Conservation (phyloP, 2,329 filamentous ascomycete genomes). For the Fusarium albidum region DNA sequence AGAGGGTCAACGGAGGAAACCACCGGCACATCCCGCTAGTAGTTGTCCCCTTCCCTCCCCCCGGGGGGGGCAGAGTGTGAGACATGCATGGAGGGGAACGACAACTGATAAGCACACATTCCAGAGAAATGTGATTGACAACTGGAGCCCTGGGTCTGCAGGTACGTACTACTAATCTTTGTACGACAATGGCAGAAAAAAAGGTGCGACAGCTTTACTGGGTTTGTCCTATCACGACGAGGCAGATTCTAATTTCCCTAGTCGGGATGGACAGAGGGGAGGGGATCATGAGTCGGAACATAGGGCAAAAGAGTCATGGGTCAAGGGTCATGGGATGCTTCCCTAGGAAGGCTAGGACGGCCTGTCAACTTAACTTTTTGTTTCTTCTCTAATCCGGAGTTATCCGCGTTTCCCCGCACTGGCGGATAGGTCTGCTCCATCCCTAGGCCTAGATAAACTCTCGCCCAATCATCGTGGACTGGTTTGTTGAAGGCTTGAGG, state of each 20-base stretch:
- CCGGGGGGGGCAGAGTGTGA: constrained; percentile 2
- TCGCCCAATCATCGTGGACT: not conserved
- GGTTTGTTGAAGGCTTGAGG: not conserved
- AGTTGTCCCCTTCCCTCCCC: not conserved
- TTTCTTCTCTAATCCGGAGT: constrained; percentile 10
- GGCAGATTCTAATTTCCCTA: constrained; percentile 22
- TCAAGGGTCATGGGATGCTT: not conserved
- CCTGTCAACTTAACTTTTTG: constrained; percentile 1
- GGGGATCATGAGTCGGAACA: not conserved
- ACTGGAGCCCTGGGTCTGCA: no score
- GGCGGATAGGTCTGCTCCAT: no score
- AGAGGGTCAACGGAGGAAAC: not conserved
- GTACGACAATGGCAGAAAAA: no score
- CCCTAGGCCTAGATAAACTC: not conserved
- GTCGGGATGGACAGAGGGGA: not conserved
- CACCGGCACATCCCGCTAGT: not conserved
- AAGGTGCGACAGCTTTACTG: constrained; percentile 5
- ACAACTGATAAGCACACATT: constrained; percentile 29
- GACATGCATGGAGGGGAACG: constrained; percentile 10
- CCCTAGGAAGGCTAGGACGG: no score
- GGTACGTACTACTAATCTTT: no score
- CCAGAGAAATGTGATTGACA: not conserved
- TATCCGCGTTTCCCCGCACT: constrained; percentile 4
- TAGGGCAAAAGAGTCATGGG: not conserved
- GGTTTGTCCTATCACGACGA: constrained; percentile 27